Evolutionary conservation across 345 rosid genomes (phyloP).

Genomic region (Eucalyptus regnans): DNA sequence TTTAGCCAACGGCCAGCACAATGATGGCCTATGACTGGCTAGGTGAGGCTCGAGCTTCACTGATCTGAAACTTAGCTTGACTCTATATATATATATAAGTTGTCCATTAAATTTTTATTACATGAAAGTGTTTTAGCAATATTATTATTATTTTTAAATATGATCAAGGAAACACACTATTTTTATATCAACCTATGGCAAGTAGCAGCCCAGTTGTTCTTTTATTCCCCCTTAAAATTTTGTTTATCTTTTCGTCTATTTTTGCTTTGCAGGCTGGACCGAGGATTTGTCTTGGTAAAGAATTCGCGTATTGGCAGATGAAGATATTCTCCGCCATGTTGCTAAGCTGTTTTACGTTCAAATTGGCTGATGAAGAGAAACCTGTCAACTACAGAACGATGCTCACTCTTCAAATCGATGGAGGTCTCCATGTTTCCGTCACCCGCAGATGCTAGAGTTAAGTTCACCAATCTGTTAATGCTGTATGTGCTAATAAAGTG

Average conservation of each 20-base stretch:
- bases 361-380: conserved; percentile 19
- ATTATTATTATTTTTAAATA: too few relatives aligned
- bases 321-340: conserved; percentile 43
- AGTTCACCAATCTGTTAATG: background rate
- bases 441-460: conserved; percentile 1
- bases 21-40: too few relatives aligned
- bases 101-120: too few relatives aligned
- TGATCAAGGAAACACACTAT: background rate
- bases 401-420: conserved; percentile 47
- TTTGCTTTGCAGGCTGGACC: conserved; percentile 47
- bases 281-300: conserved; percentile 42
- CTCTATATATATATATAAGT: too few relatives aligned
- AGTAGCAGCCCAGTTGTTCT: background rate
- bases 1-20: too few relatives aligned
- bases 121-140: too few relatives aligned
- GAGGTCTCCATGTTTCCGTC: conserved; percentile 43
- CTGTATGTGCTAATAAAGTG: background rate
- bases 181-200: background rate
- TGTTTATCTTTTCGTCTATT: background rate
- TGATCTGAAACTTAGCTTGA: too few relatives aligned
- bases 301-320: conserved; percentile 53
- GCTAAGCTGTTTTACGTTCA: conserved; percentile 24
- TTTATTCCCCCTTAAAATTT: background rate
- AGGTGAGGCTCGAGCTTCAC: too few relatives aligned
- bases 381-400: conserved; percentile 41